These are phyloP conservation scores for Solanum ossicruentum DNA, from an alignment of 257 asterid species.

Conservation along the genomic window DNA sequence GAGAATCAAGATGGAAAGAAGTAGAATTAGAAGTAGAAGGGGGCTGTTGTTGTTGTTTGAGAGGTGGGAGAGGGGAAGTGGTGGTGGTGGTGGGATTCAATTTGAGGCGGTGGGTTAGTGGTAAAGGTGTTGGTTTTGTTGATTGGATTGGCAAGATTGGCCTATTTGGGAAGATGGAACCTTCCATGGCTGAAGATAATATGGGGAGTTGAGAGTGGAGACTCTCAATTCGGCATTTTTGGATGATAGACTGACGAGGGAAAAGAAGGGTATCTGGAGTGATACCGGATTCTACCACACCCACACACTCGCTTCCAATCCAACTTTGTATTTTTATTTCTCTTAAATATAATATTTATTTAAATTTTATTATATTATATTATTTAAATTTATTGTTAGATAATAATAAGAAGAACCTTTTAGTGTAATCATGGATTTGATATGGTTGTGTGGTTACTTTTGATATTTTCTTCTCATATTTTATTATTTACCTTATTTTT, in stretches of 20 bases:
- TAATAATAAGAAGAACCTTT: no score
- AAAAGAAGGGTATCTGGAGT: not conserved
- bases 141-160: slow-evolving; percentile 58
- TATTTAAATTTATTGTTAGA: no score
- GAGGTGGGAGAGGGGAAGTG: slow-evolving; percentile 53
- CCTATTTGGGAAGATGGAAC: slow-evolving; percentile 56
- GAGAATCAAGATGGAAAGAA: slow-evolving; percentile 68
- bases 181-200: slow-evolving; percentile 47
- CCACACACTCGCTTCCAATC: not conserved
- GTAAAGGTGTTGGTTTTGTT: slow-evolving; percentile 39
- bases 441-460: no score
- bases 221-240: not conserved
- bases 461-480: no score
- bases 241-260: not conserved
- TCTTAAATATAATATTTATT: no score
- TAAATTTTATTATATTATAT: no score
- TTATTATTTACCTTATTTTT: no score
- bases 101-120: slow-evolving; percentile 31
- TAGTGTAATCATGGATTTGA: no score
- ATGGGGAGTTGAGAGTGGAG: not conserved
- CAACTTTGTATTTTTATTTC: not conserved
- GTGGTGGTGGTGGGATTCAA: slow-evolving; percentile 25
- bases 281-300: not conserved
- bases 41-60: slow-evolving; percentile 24
- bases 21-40: slow-evolving; percentile 13